Evolutionary conservation across 2,329 filamentous ascomycete species (phyloP).

Genomic region (Talaromyces sp.): DNA sequence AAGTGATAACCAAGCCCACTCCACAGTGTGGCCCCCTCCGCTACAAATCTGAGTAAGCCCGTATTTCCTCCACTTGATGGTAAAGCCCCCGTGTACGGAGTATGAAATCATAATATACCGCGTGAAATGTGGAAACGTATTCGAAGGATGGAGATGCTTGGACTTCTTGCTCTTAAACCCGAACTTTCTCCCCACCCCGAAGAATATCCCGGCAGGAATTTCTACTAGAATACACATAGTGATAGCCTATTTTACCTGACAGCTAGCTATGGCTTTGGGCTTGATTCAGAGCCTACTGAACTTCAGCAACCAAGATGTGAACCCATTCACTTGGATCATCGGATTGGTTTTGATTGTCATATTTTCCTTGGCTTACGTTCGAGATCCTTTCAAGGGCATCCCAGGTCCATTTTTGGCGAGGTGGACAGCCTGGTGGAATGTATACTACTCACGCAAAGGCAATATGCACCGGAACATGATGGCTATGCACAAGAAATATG

Average conservation of each 20-base stretch:
- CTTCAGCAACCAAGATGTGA: not conserved
- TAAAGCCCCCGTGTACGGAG: not conserved
- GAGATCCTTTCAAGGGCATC: not conserved
- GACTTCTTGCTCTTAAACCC: not conserved
- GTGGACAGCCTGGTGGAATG: not conserved
- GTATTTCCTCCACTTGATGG: not conserved
- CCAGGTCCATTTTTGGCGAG: not conserved
- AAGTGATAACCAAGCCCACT: not conserved
- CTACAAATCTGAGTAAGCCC: not conserved
- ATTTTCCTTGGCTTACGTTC: not conserved
- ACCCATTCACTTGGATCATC: not conserved
- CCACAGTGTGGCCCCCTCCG: not conserved
- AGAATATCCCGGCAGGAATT: not conserved
- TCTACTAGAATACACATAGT: not conserved
- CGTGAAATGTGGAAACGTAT: not conserved
- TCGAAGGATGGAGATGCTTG: not conserved
- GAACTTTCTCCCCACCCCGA: not conserved
- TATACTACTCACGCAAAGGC: not conserved
- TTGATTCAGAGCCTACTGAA: not conserved
- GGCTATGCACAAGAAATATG: constrained; percentile 1
- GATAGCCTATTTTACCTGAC: not conserved
- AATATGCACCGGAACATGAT: not conserved
- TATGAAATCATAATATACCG: not conserved
- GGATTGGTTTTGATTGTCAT: not conserved
- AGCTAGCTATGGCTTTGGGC: not conserved